Base-by-base conservation (phyloP, 208 protist genomes). In the Leishmania lainsoni region DNA sequence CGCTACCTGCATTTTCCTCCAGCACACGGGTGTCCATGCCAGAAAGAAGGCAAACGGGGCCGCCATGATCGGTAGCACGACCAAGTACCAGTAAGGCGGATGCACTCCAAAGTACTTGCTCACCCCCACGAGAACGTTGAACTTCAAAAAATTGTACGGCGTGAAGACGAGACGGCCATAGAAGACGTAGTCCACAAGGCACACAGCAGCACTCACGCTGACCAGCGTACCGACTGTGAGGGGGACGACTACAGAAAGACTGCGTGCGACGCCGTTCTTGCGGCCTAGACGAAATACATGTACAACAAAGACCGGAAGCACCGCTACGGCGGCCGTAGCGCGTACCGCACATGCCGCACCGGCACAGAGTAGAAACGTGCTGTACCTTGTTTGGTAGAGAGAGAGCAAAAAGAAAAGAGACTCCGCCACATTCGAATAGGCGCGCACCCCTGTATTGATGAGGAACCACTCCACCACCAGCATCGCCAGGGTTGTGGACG, bases 61-160 rank as follows among this genome's bases (percentile, higher is more conserved):
- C 8, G 93, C 75, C 61, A 98, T 83, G 1, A 83, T 52, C 9
- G 97, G 95, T 3, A 98, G 82, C 26, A 86, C 80, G 12, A 81
- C 72, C 0, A 97, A 81, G 84, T 99, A 99, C 92, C 95, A 99
- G 65, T 95, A 90, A 75, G 72, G 87, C 14, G 91, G 83, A 81
- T 98, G 94, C 9, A 93, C 95, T 1, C 98, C 98, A 84, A 96
- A 99, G 77, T 98, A 94, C 1, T 58, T 74, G 51, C 92, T 94
- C 20, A 96, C 84, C 56, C 92, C 90, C 68, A 91, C 79, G 22
- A 96, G 17, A 56, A 99, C 85, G 84, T 99, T 99, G 74, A 96
- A 96, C 74, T 91, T 86, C 26, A 99, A 75, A 81, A 98, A 98
- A 29, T 75, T 83, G 65, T 89, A 83, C 29, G 91, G 87, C 1